Evolutionary conservation across 495 filamentous ascomycete species (phyloP).

Genomic region (Penicillium lividum): DNA sequence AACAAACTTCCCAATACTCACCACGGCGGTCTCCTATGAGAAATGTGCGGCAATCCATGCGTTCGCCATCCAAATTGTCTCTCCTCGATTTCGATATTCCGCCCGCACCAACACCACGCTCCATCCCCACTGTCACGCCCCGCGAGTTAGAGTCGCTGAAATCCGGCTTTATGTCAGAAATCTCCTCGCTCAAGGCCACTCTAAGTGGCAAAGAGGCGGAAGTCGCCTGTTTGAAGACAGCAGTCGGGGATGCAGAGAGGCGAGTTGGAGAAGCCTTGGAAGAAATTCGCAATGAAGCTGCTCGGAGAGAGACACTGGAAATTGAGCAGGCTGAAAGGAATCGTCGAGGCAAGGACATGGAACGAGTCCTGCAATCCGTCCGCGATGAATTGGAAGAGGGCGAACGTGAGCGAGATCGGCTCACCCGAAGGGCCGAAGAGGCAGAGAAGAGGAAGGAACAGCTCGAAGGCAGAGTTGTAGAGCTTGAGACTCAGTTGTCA

Average conservation of each 20-base stretch:
- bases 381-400: slow-evolving; percentile 76
- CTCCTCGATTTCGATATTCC: slow-evolving; percentile 94
- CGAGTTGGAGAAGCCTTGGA: slow-evolving; percentile 87
- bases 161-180: slow-evolving; percentile 83
- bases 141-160: slow-evolving; percentile 91
- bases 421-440: slow-evolving; percentile 70
- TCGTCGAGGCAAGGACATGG: slow-evolving; percentile 80
- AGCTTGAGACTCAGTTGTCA: slow-evolving; percentile 72
- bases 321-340: slow-evolving; percentile 84
- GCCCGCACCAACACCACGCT: slow-evolving; percentile 84
- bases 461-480: slow-evolving; percentile 52
- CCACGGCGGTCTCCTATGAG: slow-evolving; percentile 45
- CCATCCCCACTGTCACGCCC: slow-evolving; percentile 85
- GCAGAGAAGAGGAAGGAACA: slow-evolving; percentile 69
- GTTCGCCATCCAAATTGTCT: slow-evolving; percentile 41
- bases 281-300: slow-evolving; percentile 71
- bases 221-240: slow-evolving; percentile 76
- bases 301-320: slow-evolving; percentile 65
- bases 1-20: slow-evolving; percentile 40
- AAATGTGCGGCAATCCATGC: slow-evolving; percentile 33
- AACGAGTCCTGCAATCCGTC: slow-evolving; percentile 71
- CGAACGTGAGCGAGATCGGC: slow-evolving; percentile 73
- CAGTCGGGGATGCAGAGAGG: slow-evolving; percentile 84
- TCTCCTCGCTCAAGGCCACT: slow-evolving; percentile 84
- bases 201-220: slow-evolving; percentile 91